Conservation (phyloP, 129 eudicot genomes). For the Ambrosia artemisiifolia region DNA sequence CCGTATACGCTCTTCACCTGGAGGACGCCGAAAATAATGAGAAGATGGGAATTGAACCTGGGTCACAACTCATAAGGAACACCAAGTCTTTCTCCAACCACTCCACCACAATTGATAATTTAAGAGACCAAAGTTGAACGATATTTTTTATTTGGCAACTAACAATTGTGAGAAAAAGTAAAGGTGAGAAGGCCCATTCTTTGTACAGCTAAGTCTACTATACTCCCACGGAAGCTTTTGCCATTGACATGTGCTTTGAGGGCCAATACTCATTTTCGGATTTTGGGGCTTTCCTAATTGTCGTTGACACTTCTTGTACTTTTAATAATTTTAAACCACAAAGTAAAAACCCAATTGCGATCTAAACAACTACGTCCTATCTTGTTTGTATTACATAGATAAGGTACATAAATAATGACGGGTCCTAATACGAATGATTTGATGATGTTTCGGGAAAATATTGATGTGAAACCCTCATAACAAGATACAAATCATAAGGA, state of each 20-base stretch:
- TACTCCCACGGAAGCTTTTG: conserved; percentile 23
- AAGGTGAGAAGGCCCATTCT: conserved; percentile 25
- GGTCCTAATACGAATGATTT: not conserved
- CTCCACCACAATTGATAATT: no score
- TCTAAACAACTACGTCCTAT: not conserved
- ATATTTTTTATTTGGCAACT: conserved; percentile 12
- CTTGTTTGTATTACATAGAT: not conserved
- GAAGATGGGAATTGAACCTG: no score
- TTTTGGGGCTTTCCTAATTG: conserved; percentile 32
- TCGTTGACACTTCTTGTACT: conserved; percentile 16
- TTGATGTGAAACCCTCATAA: not conserved
- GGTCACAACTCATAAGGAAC: no score
- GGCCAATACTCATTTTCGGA: conserved; percentile 29
- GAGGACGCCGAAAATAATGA: no score
- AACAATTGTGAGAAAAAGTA: conserved; percentile 13
- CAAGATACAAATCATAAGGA: not conserved
- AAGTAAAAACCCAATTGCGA: not conserved
- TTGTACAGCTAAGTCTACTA: conserved; percentile 20
- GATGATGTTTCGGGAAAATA: not conserved
- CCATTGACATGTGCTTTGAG: conserved; percentile 34
- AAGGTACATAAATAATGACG: not conserved
- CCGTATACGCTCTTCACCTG: no score
- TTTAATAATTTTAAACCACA: not conserved
- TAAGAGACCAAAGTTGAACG: not conserved
- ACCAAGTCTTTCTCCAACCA: no score